These are phyloP conservation scores for Colletotrichum camelliae DNA, from an alignment of 2,329 filamentous ascomycete genomes.

Conservation along the genomic window DNA sequence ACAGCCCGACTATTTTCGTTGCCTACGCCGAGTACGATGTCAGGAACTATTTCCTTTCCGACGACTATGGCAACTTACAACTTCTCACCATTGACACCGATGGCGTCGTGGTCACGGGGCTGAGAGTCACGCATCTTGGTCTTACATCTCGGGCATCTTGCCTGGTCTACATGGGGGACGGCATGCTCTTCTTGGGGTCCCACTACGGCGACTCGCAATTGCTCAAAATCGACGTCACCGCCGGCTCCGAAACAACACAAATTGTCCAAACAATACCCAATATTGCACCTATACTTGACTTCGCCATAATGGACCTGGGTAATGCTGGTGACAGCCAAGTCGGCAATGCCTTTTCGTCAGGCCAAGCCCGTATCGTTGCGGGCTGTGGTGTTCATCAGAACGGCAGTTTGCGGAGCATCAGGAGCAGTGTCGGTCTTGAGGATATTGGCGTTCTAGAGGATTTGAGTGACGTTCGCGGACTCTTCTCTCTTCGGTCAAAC, in stretches of 20 bases:
- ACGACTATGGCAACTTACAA: slow-evolving; percentile 88
- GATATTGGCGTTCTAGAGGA: slow-evolving; percentile 84
- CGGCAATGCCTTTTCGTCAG: slow-evolving; percentile 91
- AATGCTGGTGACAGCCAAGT: slow-evolving; percentile 77
- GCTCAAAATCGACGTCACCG: slow-evolving; percentile 58
- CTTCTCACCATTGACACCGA: slow-evolving; percentile 79
- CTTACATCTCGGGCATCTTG: slow-evolving; percentile 76
- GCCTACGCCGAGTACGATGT: slow-evolving; percentile 87
- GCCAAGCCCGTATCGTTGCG: slow-evolving; percentile 91
- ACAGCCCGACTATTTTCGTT: slow-evolving; percentile 85
- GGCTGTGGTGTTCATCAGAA: slow-evolving; percentile 91
- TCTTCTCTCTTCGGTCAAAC: slow-evolving; percentile 71
- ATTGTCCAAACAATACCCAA: slow-evolving; percentile 80
- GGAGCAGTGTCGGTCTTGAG: slow-evolving; percentile 92
- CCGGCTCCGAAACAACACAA: slow-evolving; percentile 50
- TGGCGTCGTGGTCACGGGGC: slow-evolving; percentile 70
- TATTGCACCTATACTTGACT: slow-evolving; percentile 91
- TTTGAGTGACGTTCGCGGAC: slow-evolving; percentile 73
- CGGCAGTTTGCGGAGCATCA: slow-evolving; percentile 85
- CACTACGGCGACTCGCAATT: slow-evolving; percentile 94
- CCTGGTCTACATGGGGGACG: slow-evolving; percentile 77
- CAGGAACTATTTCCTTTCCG: slow-evolving; percentile 84
- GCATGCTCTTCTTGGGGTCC: slow-evolving; percentile 84
- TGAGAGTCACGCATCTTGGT: slow-evolving; percentile 71
- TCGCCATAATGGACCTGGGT: slow-evolving; percentile 95